Evolutionary conservation across 2,329 filamentous ascomycete genomes (phyloP), one percentile per base, ranked within the genome.

Genomic region (Fusarium anthophilum): DNA sequence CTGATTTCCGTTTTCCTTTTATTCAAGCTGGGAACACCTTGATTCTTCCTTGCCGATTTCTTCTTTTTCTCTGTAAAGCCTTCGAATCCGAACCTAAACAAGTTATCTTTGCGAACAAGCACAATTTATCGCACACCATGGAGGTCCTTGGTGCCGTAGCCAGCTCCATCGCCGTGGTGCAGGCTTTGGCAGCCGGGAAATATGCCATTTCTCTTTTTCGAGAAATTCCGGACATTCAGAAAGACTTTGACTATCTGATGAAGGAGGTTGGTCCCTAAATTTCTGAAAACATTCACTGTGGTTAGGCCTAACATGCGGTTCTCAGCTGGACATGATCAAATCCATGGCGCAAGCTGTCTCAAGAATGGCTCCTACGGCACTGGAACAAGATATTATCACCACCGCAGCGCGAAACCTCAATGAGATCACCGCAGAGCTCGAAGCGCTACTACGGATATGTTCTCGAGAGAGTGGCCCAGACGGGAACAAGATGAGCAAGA

Each of bases 81-180:
- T 3, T 11, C 7, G 6, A 28, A n/a, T 3, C 11, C 6, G 4
- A 39, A 4, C n/a, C 13, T 26, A 12, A 6, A 32, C 26, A 22
- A 12, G 14, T 11, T 3, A 13, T 39, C 22, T 13, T 20, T 30
- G 10, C 26, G 24, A 57, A 56, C 6, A 24, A 35, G 4, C 13
- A 4, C n/a, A 22, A 10, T 11, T 58, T 39, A 18, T 17, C 11
- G 6, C 28, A 22, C 1, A 13, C 13, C 5, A 72, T 72, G 70
- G 70, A 74, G n/a, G 62, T 73, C 8, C 43, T 73, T 3, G 66
- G 70, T 30, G 59, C 66, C 0, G 45, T 74, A 5, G 70, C 58
- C 20, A 74, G 71, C 48, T 63, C 58, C 20, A 74, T 73, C 17
- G 66, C 71, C 2, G 28, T 74, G 3, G 28, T 65, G 2, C 71